A percentile compares a stretch with the other conserved stretches of the same genome.
phyloP scores from a whole-genome alignment of 1,284 basidiomycete genomes.

The Naganishia liquefaciens region DNA sequence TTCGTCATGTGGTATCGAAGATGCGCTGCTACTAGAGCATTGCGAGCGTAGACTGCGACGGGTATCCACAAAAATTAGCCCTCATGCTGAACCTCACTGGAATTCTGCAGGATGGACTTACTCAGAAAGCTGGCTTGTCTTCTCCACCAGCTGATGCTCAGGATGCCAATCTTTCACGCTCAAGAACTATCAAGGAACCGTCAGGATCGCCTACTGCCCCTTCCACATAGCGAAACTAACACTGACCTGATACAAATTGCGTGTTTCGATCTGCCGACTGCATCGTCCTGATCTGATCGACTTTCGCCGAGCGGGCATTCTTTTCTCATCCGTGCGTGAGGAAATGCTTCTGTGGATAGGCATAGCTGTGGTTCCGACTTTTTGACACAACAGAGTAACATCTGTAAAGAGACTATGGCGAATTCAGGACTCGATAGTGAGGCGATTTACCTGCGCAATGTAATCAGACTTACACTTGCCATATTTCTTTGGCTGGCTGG shows the following conservation, averaged over 20 bases:
- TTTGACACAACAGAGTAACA: constrained; percentile 86
- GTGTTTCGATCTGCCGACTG: constrained; percentile 70
- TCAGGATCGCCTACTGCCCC: not conserved
- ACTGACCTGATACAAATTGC: constrained; percentile 82
- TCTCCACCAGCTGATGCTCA: constrained; percentile 3
- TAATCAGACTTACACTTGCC: constrained; percentile 66
- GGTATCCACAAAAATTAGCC: too few species aligned
- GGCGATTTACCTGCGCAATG: not conserved
- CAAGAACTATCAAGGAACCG: constrained; percentile 42
- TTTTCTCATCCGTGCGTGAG: constrained; percentile 68
- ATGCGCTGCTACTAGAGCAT: not conserved
- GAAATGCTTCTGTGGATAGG: constrained; percentile 69
- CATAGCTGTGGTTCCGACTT: constrained; percentile 82
- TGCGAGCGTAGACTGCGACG: not conserved
- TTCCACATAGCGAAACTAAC: not conserved
- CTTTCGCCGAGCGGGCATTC: constrained; percentile 64
- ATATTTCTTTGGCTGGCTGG: constrained; percentile 75
- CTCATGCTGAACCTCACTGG: constrained; percentile 46
- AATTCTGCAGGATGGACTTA: constrained; percentile 4
- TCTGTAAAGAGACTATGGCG: constrained; percentile 73
- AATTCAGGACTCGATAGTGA: not conserved
- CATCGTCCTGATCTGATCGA: constrained; percentile 73
- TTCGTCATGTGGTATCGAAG: constrained; percentile 14
- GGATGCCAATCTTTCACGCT: constrained; percentile 79
- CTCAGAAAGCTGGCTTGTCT: constrained; percentile 33